phyloP scores from a whole-genome alignment of 352 stramenopile species.

The Pythium sukuiense region DNA sequence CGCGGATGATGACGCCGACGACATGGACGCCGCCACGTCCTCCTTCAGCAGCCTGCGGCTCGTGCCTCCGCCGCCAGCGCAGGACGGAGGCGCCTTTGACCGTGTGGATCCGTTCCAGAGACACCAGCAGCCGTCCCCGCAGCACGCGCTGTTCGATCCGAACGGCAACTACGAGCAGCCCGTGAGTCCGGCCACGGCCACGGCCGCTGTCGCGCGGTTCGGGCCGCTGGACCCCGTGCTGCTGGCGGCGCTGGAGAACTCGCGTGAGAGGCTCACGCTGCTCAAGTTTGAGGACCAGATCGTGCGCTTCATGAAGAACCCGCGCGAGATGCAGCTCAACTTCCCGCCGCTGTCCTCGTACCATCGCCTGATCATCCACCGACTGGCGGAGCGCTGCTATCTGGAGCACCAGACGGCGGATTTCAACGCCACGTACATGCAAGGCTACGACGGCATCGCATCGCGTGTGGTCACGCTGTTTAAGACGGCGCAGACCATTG shows the following conservation, averaged over 20 bases:
- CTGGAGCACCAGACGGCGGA: conserved; percentile 89
- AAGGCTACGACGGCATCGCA: conserved; percentile 63
- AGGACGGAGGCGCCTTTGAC: conserved; percentile 59
- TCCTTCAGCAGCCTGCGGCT: conserved; percentile 44
- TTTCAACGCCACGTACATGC: conserved; percentile 47
- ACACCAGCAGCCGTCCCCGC: conserved; percentile 17
- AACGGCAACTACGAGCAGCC: conserved; percentile 31
- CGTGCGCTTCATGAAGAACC: conserved; percentile 71
- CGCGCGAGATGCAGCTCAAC: conserved; percentile 64
- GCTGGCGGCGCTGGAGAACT: conserved; percentile 75
- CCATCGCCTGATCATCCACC: conserved; percentile 90
- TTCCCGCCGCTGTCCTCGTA: conserved; percentile 87
- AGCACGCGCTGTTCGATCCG: conserved; percentile 30
- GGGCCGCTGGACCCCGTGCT: conserved; percentile 77
- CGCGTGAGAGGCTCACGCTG: conserved; percentile 74
- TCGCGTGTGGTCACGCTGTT: conserved; percentile 87
- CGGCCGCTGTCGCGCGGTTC: conserved; percentile 36
- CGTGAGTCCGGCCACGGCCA: conserved; percentile 63
- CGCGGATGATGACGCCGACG: conserved; percentile 1
- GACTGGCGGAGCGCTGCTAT: conserved; percentile 91
- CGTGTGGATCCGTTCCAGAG: conserved; percentile 14
- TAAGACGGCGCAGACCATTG: conserved; percentile 74
- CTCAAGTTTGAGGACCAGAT: conserved; percentile 90
- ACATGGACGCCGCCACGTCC: conserved; percentile 17
- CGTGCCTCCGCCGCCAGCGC: conserved; percentile 30